Evolutionary conservation across 345 rosid genomes (phyloP).

Genomic region (Mercurialis annua): DNA sequence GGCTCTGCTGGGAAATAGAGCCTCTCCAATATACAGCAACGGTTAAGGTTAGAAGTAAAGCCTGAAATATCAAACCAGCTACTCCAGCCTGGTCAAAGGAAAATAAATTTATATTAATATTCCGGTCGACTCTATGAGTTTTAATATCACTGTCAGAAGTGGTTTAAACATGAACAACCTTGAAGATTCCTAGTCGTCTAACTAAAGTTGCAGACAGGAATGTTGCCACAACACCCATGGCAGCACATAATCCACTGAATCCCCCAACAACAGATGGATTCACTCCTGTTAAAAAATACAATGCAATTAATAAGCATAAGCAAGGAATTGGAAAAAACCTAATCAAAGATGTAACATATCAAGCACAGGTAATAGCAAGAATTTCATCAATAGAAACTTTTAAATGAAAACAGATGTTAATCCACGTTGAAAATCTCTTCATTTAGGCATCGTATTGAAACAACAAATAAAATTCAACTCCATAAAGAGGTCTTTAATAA

Average conservation of each 20-base stretch:
- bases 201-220: slow-evolving; percentile 79
- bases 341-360: neutral
- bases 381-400: neutral
- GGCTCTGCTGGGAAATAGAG: slow-evolving; percentile 59
- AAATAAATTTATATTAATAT: slow-evolving; percentile 5
- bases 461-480: neutral
- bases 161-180: slow-evolving; percentile 43
- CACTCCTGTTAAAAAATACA: slow-evolving; percentile 46
- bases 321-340: neutral
- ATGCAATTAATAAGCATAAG: slow-evolving; percentile 8
- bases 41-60: slow-evolving; percentile 71
- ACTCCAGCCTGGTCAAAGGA: slow-evolving; percentile 96
- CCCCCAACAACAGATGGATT: slow-evolving; percentile 88
- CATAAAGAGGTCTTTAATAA: neutral
- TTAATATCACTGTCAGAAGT: no score
- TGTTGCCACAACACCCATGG: slow-evolving; percentile 95
- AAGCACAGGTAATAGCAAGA: neutral
- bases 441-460: neutral
- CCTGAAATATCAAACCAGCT: slow-evolving; percentile 75
- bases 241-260: slow-evolving; percentile 86
- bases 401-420: neutral
- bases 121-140: neutral
- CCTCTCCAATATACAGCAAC: slow-evolving; percentile 76
- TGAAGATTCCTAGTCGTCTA: slow-evolving; percentile 63
- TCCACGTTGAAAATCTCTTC: neutral